Percentiles rank a stretch among this genome's conserved stretches.
These are phyloP conservation scores for Excoecaria cochinchinensis DNA, from an alignment of 345 rosid genomes.

Conservation along the genomic window DNA sequence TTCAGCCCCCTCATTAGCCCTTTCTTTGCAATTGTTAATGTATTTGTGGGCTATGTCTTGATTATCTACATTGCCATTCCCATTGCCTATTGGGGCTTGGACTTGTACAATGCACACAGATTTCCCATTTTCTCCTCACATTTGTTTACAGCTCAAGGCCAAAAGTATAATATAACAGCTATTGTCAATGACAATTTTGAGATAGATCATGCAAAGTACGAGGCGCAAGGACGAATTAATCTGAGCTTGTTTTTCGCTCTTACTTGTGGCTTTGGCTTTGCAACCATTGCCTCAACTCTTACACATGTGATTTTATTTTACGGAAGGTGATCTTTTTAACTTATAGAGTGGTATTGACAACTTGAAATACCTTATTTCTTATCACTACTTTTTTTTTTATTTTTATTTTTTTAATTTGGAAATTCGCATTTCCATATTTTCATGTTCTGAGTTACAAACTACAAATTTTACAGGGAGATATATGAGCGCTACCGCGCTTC, in stretches of 20 bases:
- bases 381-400: too few relatives aligned
- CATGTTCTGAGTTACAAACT: constrained; percentile 6
- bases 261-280: constrained; percentile 77
- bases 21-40: constrained; percentile 78
- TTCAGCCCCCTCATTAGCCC: constrained; percentile 79
- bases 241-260: constrained; percentile 78
- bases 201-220: constrained; percentile 54
- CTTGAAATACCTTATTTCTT: too few relatives aligned
- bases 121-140: constrained; percentile 84
- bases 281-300: constrained; percentile 77
- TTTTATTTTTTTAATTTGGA: not conserved
- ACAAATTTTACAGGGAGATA: constrained; percentile 58
- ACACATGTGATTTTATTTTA: constrained; percentile 82
- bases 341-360: too few relatives aligned
- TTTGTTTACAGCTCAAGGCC: constrained; percentile 65
- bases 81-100: constrained; percentile 66
- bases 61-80: constrained; percentile 64
- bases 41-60: constrained; percentile 53
- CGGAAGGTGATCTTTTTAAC: constrained; percentile 66
- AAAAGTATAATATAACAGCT: constrained; percentile 51
- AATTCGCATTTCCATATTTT: not conserved
- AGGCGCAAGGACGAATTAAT: constrained; percentile 69
- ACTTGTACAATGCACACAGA: constrained; percentile 50
- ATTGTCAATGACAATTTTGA: constrained; percentile 75
- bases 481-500: constrained; percentile 55